These are phyloP conservation scores for Orbilia blumenaviensis DNA, from an alignment of 2,329 filamentous ascomycete species.

Conservation along the genomic window DNA sequence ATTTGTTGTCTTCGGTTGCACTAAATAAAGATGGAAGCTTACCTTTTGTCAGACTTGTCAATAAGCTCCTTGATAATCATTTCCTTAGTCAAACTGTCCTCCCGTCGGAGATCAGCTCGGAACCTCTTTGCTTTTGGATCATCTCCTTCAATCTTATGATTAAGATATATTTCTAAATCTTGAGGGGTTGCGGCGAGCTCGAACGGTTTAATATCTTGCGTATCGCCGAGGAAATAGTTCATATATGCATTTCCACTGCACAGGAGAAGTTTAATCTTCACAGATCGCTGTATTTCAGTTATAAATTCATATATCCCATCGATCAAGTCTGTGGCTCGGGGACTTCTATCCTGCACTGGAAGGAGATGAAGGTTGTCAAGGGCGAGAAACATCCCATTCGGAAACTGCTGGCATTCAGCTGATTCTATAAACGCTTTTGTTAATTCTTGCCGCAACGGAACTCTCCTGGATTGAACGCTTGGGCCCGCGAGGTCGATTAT, in stretches of 20 bases:
- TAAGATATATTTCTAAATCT: constrained; percentile 15
- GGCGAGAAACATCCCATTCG: constrained; percentile 8
- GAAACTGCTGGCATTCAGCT: background rate
- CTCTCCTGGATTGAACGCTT: background rate
- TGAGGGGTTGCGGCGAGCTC: constrained; percentile 2
- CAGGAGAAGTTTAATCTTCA: constrained; percentile 5
- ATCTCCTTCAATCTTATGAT: constrained; percentile 12
- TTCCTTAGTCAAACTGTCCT: constrained; percentile 8
- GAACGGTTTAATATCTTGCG: background rate
- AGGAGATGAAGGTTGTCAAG: constrained; percentile 27
- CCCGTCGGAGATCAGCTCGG: background rate
- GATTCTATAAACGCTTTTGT: constrained; percentile 28
- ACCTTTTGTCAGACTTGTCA: constrained; percentile 15
- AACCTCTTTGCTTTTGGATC: background rate
- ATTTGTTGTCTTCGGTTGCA: background rate
- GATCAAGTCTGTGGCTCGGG: background rate
- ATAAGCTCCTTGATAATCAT: constrained; percentile 8
- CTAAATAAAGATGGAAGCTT: background rate
- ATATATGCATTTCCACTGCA: constrained; percentile 1
- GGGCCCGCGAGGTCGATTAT: constrained; percentile 13
- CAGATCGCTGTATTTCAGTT: background rate
- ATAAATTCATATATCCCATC: background rate
- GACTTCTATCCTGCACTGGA: constrained; percentile 6
- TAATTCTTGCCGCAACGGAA: constrained; percentile 1
- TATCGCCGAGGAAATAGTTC: background rate